Evolutionary conservation across 2,329 filamentous ascomycete species (phyloP).

Genomic region (Ustilaginoidea virens): DNA sequence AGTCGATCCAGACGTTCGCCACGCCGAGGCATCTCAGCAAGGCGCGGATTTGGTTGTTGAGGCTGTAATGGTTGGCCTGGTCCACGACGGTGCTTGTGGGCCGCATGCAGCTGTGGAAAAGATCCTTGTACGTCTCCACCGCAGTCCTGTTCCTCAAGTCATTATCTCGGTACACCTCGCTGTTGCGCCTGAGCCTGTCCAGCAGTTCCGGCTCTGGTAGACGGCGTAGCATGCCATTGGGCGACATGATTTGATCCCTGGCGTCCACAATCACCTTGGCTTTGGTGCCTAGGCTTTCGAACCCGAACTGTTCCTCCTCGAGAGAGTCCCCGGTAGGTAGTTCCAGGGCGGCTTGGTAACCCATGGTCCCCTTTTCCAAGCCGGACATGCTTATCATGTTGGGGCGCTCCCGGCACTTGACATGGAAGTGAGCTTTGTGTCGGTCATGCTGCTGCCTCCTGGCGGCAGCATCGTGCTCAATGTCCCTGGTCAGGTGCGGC

Average conservation of each 20-base stretch:
- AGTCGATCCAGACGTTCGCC: constrained; percentile 58
- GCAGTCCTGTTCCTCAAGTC: constrained; percentile 34
- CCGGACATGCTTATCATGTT: constrained; percentile 62
- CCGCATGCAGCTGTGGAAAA: constrained; percentile 44
- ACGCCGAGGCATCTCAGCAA: constrained; percentile 49
- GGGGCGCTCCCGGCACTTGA: constrained; percentile 44
- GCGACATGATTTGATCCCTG: constrained; percentile 38
- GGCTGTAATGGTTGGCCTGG: constrained; percentile 41
- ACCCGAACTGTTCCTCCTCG: constrained; percentile 45
- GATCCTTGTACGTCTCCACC: constrained; percentile 44
- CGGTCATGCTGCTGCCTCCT: constrained; percentile 26
- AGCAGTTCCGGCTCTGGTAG: constrained; percentile 42
- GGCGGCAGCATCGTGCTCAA: constrained; percentile 28
- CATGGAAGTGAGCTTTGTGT: constrained; percentile 40
- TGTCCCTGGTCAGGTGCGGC: constrained; percentile 41
- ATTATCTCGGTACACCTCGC: constrained; percentile 37
- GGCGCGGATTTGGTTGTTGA: constrained; percentile 55
- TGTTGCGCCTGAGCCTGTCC: constrained; percentile 41
- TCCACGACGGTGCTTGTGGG: constrained; percentile 40
- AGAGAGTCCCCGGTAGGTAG: constrained; percentile 48
- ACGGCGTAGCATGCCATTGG: constrained; percentile 36
- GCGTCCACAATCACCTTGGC: constrained; percentile 39
- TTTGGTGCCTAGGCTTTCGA: constrained; percentile 38
- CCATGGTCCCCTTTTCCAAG: constrained; percentile 54
- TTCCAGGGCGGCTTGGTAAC: constrained; percentile 53